These are phyloP conservation scores for Cladophialophora immunda DNA, from an alignment of 2,329 filamentous ascomycete species.

Conservation along the genomic window DNA sequence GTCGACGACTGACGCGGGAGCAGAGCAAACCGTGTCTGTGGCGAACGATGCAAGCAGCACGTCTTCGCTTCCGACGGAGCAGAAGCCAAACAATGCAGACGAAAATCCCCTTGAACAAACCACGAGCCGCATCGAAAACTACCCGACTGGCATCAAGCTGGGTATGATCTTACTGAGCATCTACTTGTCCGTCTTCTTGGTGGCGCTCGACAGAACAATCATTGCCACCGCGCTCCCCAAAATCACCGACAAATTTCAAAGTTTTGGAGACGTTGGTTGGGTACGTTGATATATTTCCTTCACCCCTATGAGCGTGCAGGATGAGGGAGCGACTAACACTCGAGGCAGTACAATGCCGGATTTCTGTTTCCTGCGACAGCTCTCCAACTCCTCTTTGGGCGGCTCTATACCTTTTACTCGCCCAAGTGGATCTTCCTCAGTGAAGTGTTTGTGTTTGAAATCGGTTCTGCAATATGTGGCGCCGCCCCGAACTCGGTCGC, in stretches of 20 bases:
- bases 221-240: constrained; percentile 58
- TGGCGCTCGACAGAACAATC: constrained; percentile 41
- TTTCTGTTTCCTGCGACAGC: constrained; percentile 30
- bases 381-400: constrained; percentile 55
- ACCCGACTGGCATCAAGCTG: constrained; percentile 14
- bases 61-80: not conserved
- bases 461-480: constrained; percentile 52
- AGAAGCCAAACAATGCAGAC: not conserved
- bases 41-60: constrained; percentile 2
- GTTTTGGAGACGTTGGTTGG: constrained; percentile 58
- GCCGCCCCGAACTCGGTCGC: constrained; percentile 50
- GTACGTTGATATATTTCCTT: constrained; percentile 56
- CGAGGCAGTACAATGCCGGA: constrained; percentile 17
- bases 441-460: constrained; percentile 52
- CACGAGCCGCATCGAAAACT: constrained; percentile 20
- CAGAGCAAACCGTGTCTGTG: not conserved
- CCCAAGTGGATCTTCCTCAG: constrained; percentile 55
- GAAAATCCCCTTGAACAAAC: constrained; percentile 14
- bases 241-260: constrained; percentile 59
- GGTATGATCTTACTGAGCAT: constrained; percentile 11
- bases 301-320: constrained; percentile 43
- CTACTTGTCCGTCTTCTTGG: constrained; percentile 20
- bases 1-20: not conserved
- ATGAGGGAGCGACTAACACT: not conserved
- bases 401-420: constrained; percentile 54